phyloP scores from a whole-genome alignment of 2,329 filamentous ascomycete species.

The Paracoccidioides brasiliensis region DNA sequence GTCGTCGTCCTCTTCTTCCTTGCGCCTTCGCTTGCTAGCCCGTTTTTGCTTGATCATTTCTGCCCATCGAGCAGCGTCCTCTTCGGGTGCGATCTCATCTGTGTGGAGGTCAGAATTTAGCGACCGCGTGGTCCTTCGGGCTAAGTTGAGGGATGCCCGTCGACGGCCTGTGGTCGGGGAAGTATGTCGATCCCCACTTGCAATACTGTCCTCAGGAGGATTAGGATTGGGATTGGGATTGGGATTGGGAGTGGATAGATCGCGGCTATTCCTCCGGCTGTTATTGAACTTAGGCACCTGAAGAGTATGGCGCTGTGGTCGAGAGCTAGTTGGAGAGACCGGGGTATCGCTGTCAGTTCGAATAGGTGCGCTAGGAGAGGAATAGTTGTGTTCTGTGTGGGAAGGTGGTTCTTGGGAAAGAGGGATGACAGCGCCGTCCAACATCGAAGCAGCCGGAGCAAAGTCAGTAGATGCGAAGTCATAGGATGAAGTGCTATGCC shows the following conservation, averaged over 20 bases:
- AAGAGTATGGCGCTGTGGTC: slow-evolving; percentile 71
- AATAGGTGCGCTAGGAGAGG: slow-evolving; percentile 5
- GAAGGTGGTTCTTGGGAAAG: slow-evolving; percentile 19
- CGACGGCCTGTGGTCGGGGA: slow-evolving; percentile 52
- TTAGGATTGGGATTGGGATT: slow-evolving; percentile 26
- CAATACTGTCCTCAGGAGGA: slow-evolving; percentile 44
- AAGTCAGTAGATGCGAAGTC: slow-evolving; percentile 19
- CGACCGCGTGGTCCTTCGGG: slow-evolving; percentile 67
- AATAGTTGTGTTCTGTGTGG: slow-evolving; percentile 11
- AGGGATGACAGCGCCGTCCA: slow-evolving; percentile 21
- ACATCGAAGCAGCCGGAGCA: slow-evolving; percentile 19
- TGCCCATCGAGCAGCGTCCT: slow-evolving; percentile 83
- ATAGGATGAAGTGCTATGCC: slow-evolving; percentile 21
- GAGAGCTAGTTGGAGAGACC: slow-evolving; percentile 31
- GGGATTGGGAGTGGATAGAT: slow-evolving; percentile 38
- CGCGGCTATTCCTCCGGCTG: slow-evolving; percentile 50
- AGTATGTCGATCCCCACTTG: slow-evolving; percentile 70
- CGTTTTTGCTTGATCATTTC: slow-evolving; percentile 86
- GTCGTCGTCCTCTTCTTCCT: slow-evolving; percentile 84
- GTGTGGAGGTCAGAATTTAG: slow-evolving; percentile 71
- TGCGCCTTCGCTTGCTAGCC: slow-evolving; percentile 69
- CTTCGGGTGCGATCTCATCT: slow-evolving; percentile 74
- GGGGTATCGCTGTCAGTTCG: slow-evolving; percentile 7
- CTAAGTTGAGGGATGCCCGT: slow-evolving; percentile 71
- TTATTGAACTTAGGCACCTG: slow-evolving; percentile 63